A percentile compares a stretch with the other conserved stretches of the same genome.
These are phyloP conservation scores for Triticum urartu DNA, from an alignment of 176 grass and related monocot genomes.

Conservation along the genomic window DNA sequence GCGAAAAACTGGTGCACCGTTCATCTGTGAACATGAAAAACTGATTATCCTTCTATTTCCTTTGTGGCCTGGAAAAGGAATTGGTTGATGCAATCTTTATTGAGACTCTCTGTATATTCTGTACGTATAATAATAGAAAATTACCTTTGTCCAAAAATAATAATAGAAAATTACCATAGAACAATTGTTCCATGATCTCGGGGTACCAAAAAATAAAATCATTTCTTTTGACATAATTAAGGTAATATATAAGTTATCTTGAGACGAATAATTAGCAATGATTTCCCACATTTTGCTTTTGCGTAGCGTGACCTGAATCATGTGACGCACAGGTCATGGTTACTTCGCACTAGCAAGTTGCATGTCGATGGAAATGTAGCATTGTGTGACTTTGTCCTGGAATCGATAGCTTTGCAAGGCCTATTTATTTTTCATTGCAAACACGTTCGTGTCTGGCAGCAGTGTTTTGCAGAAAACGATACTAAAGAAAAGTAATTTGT, in stretches of 20 bases:
- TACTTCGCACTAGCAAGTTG: not conserved
- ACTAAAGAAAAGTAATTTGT: no score
- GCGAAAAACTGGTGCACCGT: no score
- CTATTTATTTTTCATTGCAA: not conserved
- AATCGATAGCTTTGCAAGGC: not conserved
- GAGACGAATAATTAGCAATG: not conserved
- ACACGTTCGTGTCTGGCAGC: not conserved
- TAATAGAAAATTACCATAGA: no score
- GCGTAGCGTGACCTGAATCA: not conserved
- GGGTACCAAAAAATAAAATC: not conserved
- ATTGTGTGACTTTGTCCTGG: not conserved
- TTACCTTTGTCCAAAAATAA: no score
- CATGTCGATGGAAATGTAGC: not conserved
- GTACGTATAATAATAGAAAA: no score
- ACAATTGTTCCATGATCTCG: no score
- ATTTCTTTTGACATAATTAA: not conserved
- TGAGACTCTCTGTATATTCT: no score
- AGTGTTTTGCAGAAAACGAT: no score
- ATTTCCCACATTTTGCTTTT: not conserved
- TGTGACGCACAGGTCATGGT: constrained; percentile 13
- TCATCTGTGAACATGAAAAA: no score
- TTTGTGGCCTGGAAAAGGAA: no score
- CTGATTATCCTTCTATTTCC: no score
- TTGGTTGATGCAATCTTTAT: no score
- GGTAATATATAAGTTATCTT: not conserved